Percentiles rank a stretch among this genome's conserved stretches.
These are phyloP conservation scores for Picochlorum costavermella DNA, from an alignment of 139 green algal species.

Conservation along the genomic window DNA sequence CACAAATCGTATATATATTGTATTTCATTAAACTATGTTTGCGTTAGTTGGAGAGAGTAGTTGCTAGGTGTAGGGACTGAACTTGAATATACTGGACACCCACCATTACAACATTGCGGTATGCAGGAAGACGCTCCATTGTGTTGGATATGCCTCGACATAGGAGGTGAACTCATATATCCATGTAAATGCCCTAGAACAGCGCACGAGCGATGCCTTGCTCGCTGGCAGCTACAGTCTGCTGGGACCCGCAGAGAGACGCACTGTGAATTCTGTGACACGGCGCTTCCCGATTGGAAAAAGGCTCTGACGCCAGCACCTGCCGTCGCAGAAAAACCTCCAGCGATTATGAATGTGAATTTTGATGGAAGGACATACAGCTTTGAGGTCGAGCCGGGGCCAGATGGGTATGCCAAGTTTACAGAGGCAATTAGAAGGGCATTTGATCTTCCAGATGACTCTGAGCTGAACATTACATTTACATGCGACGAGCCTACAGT, in stretches of 20 bases:
- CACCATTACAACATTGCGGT: no score
- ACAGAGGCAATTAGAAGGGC: conserved; percentile 68
- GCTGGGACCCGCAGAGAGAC: conserved; percentile 73
- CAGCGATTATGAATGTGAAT: conserved; percentile 87
- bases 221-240: conserved; percentile 77
- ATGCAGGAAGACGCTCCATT: conserved; percentile 23
- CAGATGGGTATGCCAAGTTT: conserved; percentile 71
- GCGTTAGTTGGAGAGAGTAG: no score
- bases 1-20: no score
- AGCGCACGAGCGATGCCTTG: conserved; percentile 58
- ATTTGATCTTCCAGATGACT: conserved; percentile 71
- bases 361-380: conserved; percentile 71
- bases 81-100: no score
- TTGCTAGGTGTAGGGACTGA: no score
- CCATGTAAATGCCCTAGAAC: conserved; percentile 62
- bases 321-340: conserved; percentile 35
- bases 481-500: conserved; percentile 77
- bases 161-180: conserved; percentile 28
- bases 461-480: conserved; percentile 88
- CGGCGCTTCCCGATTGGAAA: conserved; percentile 70
- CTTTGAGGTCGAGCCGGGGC: conserved; percentile 41
- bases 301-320: conserved; percentile 48
- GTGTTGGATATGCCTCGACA: conserved; percentile 81
- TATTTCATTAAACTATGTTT: no score
- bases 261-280: conserved; percentile 79